These are phyloP conservation scores for Spinacia oleracea DNA, from an alignment of 179 eudicot genomes.

Conservation along the genomic window DNA sequence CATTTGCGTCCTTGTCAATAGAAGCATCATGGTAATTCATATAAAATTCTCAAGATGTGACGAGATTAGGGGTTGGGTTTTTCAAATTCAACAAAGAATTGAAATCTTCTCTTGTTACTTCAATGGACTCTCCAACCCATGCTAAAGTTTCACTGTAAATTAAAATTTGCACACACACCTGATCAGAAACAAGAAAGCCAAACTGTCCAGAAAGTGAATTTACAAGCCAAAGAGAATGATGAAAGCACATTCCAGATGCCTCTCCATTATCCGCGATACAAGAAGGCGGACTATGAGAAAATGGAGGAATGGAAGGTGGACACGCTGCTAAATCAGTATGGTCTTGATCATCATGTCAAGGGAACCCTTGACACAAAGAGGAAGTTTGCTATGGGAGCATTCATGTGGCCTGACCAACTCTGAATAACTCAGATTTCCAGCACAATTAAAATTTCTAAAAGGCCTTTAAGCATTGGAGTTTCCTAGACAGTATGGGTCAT, in stretches of 20 bases:
- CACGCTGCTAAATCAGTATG: slow-evolving; percentile 36
- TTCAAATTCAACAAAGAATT: too few species aligned
- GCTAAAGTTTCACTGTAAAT: too few species aligned
- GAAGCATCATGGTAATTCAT: too few species aligned
- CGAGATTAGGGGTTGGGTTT: too few species aligned
- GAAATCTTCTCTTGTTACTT: too few species aligned
- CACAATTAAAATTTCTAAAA: not conserved
- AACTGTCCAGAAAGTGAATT: not conserved
- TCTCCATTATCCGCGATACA: slow-evolving; percentile 42
- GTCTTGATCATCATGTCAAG: slow-evolving; percentile 34
- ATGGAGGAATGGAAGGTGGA: slow-evolving; percentile 53
- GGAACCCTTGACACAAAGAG: slow-evolving; percentile 43
- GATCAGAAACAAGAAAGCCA: not conserved
- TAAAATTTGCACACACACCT: slow-evolving; percentile 7
- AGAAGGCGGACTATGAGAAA: slow-evolving; percentile 34
- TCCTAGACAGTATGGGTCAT: too few species aligned
- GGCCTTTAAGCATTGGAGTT: not conserved
- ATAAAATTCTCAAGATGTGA: too few species aligned
- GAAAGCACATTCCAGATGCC: slow-evolving; percentile 36
- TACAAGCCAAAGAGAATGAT: not conserved
- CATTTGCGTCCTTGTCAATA: too few species aligned
- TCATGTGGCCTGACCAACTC: slow-evolving; percentile 45
- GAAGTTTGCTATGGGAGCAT: slow-evolving; percentile 42
- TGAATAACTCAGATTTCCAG: slow-evolving; percentile 3
- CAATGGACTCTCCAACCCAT: too few species aligned